These are phyloP conservation scores for Clavispora asparagi DNA, from an alignment of 805 yeast genomes.

Conservation along the genomic window DNA sequence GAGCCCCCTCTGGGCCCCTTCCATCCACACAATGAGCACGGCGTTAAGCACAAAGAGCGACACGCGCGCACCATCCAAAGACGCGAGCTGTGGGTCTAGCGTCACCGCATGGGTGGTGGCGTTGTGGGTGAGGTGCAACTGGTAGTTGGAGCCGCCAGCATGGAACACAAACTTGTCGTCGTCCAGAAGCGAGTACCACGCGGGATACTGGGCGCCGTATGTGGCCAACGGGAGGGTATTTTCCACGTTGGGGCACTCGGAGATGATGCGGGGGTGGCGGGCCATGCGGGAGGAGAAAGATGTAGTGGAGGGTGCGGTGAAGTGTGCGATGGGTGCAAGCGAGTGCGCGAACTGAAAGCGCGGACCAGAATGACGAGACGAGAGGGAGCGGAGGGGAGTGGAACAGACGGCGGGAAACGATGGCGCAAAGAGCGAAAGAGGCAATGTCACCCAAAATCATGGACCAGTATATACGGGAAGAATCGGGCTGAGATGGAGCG, in stretches of 20 bases:
- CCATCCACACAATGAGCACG: slow-evolving; percentile 28
- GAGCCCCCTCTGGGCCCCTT: slow-evolving; percentile 18
- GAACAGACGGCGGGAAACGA: too few species aligned
- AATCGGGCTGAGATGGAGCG: too few species aligned
- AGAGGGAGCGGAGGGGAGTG: too few species aligned
- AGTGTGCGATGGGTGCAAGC: background rate
- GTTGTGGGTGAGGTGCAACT: slow-evolving; percentile 10
- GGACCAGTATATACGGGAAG: too few species aligned
- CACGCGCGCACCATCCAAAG: slow-evolving; percentile 9
- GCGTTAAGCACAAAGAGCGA: slow-evolving; percentile 33
- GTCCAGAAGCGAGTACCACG: slow-evolving; percentile 27
- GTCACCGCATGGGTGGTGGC: slow-evolving; percentile 11
- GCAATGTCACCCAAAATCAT: too few species aligned
- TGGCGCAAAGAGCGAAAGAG: too few species aligned
- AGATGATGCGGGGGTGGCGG: slow-evolving; percentile 9
- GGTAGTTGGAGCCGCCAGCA: slow-evolving; percentile 27
- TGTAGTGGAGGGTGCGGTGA: background rate
- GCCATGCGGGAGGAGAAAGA: slow-evolving; percentile 1
- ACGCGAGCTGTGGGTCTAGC: slow-evolving; percentile 7
- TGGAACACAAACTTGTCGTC: slow-evolving; percentile 38
- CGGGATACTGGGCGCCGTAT: slow-evolving; percentile 37
- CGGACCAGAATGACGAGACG: too few species aligned
- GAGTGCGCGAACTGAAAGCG: background rate
- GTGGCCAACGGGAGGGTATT: slow-evolving; percentile 31
- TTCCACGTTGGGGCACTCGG: slow-evolving; percentile 34